Base-by-base conservation (phyloP, 225 moss, liverwort and hornwort genomes). In the Bryoerythrophyllum caledonicum region DNA sequence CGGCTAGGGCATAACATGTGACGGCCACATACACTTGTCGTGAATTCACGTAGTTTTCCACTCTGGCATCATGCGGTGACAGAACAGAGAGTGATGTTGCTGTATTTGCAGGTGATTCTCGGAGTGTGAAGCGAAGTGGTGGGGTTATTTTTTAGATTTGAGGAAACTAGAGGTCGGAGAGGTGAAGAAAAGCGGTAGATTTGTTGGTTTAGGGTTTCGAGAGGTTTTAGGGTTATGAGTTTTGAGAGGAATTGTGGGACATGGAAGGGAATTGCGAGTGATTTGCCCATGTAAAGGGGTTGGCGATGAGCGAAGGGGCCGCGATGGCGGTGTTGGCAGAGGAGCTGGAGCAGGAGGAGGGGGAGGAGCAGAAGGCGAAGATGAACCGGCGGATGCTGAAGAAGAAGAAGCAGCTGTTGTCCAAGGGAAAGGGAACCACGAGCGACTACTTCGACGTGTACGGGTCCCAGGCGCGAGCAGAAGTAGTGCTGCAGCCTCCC, bases 391-490 rank as follows among this genome's bases (percentile, higher is more conserved):
- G 94, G 60, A 77, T 93, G 87, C 80, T 90, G 10, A 99, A 99
- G 65, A 99, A 91, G 89, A 91, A 88, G 56, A 91, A 88, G 53
- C 78, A 90, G 89, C 89, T 94, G 26, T 67, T 93, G 65, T 60
- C 48, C 65, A 87, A 72, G 71, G 93, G 78, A 37, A 93, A 88
- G 80, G 93, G 87, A 35, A 82, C 61, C 25, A 86, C 78, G 62
- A 79, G 68, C 49, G 91, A 94, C 40, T 94, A 94, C 70, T 85
- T 90, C 43, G 97, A 99, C 69, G 90, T 94, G 0, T 99, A 94
- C 25, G 97, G 97, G 7, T 77, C 65, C 13, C 79, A 86, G 68
- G 94, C 92, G 49, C 90, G 84, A 76, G 90, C 94, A 30, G 94
- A 94, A 67, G 82, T 86, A 35, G 68, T 81, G 40, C 82, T 93